Percentiles rank a stretch among this genome's conserved stretches.
phyloP scores from a whole-genome alignment of 768 basidiomycete genomes.

The Tricholoma hemisulphureum region DNA sequence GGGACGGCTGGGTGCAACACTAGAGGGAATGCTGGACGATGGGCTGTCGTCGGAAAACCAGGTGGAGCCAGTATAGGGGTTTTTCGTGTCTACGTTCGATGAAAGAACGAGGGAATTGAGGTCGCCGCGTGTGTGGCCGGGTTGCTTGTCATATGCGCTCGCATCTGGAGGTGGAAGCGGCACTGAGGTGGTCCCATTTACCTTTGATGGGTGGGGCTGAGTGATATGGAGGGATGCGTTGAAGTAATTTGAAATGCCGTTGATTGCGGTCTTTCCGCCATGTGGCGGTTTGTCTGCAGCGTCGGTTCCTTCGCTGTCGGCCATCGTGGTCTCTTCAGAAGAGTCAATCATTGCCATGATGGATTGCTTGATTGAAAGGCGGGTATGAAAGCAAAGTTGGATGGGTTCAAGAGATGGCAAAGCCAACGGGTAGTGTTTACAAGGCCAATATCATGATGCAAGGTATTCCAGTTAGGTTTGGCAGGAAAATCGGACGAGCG shows the following conservation, averaged over 20 bases:
- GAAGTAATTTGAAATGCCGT: constrained; percentile 24
- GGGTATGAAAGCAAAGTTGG: constrained; percentile 23
- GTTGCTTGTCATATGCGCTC: constrained; percentile 46
- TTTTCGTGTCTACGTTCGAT: constrained; percentile 22
- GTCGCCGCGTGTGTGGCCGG: constrained; percentile 45
- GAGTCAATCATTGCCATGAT: constrained; percentile 46
- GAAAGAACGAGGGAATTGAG: constrained; percentile 46
- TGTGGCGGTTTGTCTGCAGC: constrained; percentile 60
- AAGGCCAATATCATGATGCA: constrained; percentile 45
- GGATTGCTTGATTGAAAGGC: constrained; percentile 21
- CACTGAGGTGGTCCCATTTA: constrained; percentile 24
- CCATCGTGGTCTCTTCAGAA: constrained; percentile 48
- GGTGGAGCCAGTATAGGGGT: constrained; percentile 45
- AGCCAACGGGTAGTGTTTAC: constrained; percentile 34
- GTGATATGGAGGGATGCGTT: constrained; percentile 23
- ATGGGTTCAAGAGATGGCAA: constrained; percentile 10
- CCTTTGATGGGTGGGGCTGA: no score
- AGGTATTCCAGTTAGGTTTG: constrained; percentile 34
- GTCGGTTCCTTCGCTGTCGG: constrained; percentile 57
- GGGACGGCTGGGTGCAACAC: constrained; percentile 56
- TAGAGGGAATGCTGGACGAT: constrained; percentile 52
- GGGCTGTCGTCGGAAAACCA: constrained; percentile 55
- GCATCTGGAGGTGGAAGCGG: constrained; percentile 55
- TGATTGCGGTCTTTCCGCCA: constrained; percentile 18
- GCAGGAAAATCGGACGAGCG: constrained; percentile 15